These are phyloP conservation scores for Nakaseomyces delphensis DNA, from an alignment of 1,139 yeast species.

Conservation along the genomic window DNA sequence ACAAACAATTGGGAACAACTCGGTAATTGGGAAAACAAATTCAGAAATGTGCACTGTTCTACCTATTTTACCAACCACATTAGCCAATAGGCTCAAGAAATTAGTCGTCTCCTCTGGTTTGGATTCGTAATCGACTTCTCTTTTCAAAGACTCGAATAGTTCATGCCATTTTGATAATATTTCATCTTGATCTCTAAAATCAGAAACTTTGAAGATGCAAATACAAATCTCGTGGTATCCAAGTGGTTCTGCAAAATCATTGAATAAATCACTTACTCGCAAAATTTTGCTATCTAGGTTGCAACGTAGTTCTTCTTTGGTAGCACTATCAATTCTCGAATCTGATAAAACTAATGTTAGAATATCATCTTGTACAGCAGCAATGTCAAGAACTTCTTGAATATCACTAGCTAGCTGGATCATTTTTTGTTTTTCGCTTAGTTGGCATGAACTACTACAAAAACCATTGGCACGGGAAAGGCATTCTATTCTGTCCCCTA, in stretches of 20 bases:
- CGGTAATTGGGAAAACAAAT: slow-evolving; percentile 72
- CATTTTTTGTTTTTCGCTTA: slow-evolving; percentile 67
- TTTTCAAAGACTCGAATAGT: slow-evolving; percentile 39
- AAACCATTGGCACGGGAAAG: slow-evolving; percentile 89
- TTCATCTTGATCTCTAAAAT: slow-evolving; percentile 66
- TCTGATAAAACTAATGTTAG: slow-evolving; percentile 54
- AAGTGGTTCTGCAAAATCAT: slow-evolving; percentile 78
- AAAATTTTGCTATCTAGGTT: slow-evolving; percentile 58
- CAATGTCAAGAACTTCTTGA: slow-evolving; percentile 78
- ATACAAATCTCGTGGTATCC: slow-evolving; percentile 81
- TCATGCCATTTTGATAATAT: slow-evolving; percentile 65
- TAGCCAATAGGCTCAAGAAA: slow-evolving; percentile 32
- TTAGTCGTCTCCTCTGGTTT: slow-evolving; percentile 27
- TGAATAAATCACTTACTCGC: slow-evolving; percentile 70
- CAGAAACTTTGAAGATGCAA: slow-evolving; percentile 71
- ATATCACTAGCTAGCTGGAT: slow-evolving; percentile 60
- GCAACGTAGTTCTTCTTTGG: slow-evolving; percentile 39
- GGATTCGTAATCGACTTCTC: slow-evolving; percentile 20
- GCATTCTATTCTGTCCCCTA: slow-evolving; percentile 75
- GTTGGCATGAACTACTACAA: slow-evolving; percentile 78
- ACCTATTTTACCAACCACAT: slow-evolving; percentile 41
- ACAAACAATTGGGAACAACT: slow-evolving; percentile 50
- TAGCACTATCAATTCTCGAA: slow-evolving; percentile 39
- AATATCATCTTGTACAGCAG: slow-evolving; percentile 80
- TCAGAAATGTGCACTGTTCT: slow-evolving; percentile 48